Percentiles rank a stretch among this genome's conserved stretches.
Evolutionary conservation across 2,329 filamentous ascomycete species (phyloP).

Genomic region (Thelonectria olida): DNA sequence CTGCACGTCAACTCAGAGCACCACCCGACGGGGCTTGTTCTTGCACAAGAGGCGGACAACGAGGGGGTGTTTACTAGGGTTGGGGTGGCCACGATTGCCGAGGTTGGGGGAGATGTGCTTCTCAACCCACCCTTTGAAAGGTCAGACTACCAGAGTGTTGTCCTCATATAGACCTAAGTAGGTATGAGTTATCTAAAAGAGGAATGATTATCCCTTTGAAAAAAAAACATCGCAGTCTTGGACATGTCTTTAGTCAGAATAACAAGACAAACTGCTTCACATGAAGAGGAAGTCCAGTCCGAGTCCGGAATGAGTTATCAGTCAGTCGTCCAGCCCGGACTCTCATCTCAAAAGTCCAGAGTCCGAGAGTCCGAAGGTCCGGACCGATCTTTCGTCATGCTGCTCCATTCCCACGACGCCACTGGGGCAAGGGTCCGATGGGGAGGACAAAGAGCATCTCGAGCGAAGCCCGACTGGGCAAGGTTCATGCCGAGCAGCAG

Average conservation of each 20-base stretch:
- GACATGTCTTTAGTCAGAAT: neutral
- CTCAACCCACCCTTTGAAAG: no score
- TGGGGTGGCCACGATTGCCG: neutral
- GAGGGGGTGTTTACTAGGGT: no score
- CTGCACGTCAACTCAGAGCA: no score
- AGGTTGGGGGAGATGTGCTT: neutral
- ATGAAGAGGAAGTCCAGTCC: no score
- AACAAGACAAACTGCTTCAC: neutral
- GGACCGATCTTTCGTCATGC: neutral
- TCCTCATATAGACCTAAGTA: no score
- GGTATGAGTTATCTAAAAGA: neutral
- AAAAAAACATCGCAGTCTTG: neutral
- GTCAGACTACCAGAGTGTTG: no score
- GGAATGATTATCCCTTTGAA: no score
- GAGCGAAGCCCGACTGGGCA: neutral
- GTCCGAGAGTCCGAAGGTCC: neutral
- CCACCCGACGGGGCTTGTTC: no score
- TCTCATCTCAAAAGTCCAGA: neutral
- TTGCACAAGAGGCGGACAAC: no score
- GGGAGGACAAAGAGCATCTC: neutral
- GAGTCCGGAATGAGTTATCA: neutral
- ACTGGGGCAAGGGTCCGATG: neutral
- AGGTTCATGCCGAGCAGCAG: neutral
- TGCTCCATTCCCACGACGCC: neutral
- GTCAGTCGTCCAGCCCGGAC: neutral